Base-by-base conservation (phyloP, 1,284 basidiomycete genomes). In the Malassezia sympodialis region DNA sequence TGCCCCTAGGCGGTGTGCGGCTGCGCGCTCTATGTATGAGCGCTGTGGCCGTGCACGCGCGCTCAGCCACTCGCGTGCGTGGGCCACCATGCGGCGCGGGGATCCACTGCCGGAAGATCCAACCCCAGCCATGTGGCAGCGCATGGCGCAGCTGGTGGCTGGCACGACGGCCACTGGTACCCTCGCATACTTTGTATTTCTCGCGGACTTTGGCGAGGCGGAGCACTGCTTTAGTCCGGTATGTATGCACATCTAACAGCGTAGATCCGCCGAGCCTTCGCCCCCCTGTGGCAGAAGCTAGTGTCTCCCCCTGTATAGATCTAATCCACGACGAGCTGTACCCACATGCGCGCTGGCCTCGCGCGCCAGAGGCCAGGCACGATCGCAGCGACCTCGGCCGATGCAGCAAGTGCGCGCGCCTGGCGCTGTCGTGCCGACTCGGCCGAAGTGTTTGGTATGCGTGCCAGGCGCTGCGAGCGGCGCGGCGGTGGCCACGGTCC, bases 201-300 rank as follows among this genome's bases (percentile, higher is more conserved):
- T 51, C 21, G 55, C 49, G 8, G 50, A 57, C 32, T 57, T 52
- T 42, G 55, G 55, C 11, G 55, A 52, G 15, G 44, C 31, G 5
- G 55, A 57, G 26, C 55, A 57, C 47, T 57, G 55, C 11, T 57
- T 57, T 26, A 44, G 32, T 15, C 55, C 55, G 4, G 54, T 56
- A 37, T 14, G 54, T 56, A 30, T 40, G 12, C n/a, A n/a, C 8
- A 28, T 24, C 3, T 21, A 28, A 21, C 34, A 3, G 34, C 8
- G 7, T 12, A 53, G 44, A 54, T 54, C 17, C 52, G 52, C 17
- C 45, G 39, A 6, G 52, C 49, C 3, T 27, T 51, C 11, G 37
- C 19, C 12, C 37, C 37, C 19, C 7, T 39, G 37, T 21, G 37
- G 37, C 17, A 39, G 17, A 21, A 19, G 37, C 37, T 39, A 11